Conservation (phyloP, 2,329 filamentous ascomycete species). For the Penicillium sp. region DNA sequence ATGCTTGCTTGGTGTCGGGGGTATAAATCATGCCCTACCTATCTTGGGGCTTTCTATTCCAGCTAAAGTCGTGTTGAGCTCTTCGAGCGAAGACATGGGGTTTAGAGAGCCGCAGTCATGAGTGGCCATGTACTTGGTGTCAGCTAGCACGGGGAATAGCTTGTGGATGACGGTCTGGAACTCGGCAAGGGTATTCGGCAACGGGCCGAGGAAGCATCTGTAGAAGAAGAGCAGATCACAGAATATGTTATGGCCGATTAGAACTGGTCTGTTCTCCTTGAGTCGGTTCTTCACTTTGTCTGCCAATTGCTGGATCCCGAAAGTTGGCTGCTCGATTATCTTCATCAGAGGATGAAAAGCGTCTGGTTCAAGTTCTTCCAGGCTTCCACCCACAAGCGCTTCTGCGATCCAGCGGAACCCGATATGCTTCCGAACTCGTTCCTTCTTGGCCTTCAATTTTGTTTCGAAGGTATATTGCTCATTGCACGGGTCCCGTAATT, state of each 20-base stretch:
- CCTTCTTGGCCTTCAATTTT: slow-evolving; percentile 28
- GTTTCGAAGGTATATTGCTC: slow-evolving; percentile 32
- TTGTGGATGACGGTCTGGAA: slow-evolving; percentile 53
- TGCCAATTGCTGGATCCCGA: slow-evolving; percentile 28
- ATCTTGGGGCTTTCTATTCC: slow-evolving; percentile 29
- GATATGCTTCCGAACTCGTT: slow-evolving; percentile 35
- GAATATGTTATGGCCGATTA: slow-evolving; percentile 65
- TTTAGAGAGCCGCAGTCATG: slow-evolving; percentile 54
- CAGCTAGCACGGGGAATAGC: slow-evolving; percentile 57
- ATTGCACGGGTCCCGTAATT: slow-evolving; percentile 35
- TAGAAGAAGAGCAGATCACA: slow-evolving; percentile 63
- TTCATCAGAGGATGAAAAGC: slow-evolving; percentile 29
- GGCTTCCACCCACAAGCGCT: slow-evolving; percentile 43
- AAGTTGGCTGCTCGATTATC: slow-evolving; percentile 16
- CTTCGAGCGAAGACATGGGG: slow-evolving; percentile 39
- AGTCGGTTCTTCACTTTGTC: slow-evolving; percentile 41
- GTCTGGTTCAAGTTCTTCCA: slow-evolving; percentile 37
- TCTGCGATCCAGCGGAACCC: slow-evolving; percentile 51
- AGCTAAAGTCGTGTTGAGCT: slow-evolving; percentile 28
- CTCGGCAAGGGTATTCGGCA: slow-evolving; percentile 56
- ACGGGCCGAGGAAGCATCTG: slow-evolving; percentile 56
- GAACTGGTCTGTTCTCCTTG: slow-evolving; percentile 47
- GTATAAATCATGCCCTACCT: slow-evolving; percentile 21
- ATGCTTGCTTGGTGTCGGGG: background rate
- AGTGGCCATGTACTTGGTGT: slow-evolving; percentile 64